These are phyloP conservation scores for Narthecium ossifragum DNA, from an alignment of 106 monocot species.

Conservation along the genomic window DNA sequence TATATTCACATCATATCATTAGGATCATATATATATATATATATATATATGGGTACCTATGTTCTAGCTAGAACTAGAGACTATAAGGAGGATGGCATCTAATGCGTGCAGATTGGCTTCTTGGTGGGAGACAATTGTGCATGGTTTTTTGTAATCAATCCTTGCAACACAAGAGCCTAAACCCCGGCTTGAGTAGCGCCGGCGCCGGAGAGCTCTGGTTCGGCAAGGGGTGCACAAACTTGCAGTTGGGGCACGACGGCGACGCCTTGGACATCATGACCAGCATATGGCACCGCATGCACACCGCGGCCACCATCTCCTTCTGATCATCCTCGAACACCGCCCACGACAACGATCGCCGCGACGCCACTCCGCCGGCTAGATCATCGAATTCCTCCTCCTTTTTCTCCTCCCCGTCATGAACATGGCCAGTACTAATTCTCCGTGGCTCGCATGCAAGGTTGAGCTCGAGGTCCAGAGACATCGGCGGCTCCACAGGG, in stretches of 20 bases:
- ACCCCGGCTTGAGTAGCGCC: conserved; percentile 25
- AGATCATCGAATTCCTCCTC: background rate
- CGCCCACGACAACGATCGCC: background rate
- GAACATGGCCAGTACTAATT: background rate
- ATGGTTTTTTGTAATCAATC: conserved; percentile 7
- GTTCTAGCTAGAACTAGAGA: background rate
- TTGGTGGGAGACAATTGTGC: background rate
- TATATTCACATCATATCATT: background rate
- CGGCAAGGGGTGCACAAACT: conserved; percentile 53
- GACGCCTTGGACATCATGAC: conserved; percentile 66
- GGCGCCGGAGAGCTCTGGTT: conserved; percentile 1
- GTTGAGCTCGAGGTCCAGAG: conserved; percentile 61
- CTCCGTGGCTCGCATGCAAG: conserved; percentile 30
- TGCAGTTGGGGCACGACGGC: conserved; percentile 75
- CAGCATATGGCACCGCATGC: conserved; percentile 75
- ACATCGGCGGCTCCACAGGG: conserved; percentile 4
- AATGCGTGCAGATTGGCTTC: background rate
- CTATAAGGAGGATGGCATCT: background rate
- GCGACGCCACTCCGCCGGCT: background rate
- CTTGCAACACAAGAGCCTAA: conserved; percentile 31
- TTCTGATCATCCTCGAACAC: conserved; percentile 1
- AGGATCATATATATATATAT: no score
- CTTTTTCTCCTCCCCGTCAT: background rate
- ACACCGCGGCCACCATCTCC: conserved; percentile 75
- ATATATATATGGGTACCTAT: background rate